Percentiles rank a stretch among this genome's conserved stretches.
phyloP scores from a whole-genome alignment of 2,329 filamentous ascomycete species.

The Penicillium glabrum region DNA sequence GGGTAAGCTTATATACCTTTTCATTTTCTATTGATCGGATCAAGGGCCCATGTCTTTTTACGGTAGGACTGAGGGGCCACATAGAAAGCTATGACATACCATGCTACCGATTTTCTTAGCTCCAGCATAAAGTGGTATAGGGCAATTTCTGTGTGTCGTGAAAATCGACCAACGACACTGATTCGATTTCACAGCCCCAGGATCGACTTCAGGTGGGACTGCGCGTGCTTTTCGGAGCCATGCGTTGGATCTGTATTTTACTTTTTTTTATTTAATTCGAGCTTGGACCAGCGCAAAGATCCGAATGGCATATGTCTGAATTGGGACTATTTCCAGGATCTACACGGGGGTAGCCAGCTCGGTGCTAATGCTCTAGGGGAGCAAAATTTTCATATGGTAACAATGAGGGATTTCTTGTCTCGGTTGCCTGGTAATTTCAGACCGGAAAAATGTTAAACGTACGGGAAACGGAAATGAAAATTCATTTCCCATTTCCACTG shows the following conservation, averaged over 20 bases:
- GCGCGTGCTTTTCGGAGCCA: constrained; percentile 14
- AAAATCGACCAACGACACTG: constrained; percentile 3
- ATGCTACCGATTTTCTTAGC: constrained; percentile 6
- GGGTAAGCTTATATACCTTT: constrained; percentile 20
- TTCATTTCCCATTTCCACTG: constrained; percentile 1
- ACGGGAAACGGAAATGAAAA: neutral
- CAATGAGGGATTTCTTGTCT: neutral
- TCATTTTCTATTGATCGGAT: neutral
- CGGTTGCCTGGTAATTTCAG: neutral
- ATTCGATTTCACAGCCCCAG: constrained; percentile 23
- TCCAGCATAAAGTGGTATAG: neutral
- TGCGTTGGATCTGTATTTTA: constrained; percentile 3
- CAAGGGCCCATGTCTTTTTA: neutral
- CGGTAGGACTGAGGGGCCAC: constrained; percentile 17
- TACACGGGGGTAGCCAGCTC: neutral
- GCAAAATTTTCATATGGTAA: neutral
- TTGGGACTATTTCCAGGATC: neutral
- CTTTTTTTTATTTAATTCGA: neutral
- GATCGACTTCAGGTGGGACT: constrained; percentile 17
- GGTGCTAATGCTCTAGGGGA: neutral
- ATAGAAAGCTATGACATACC: constrained; percentile 18
- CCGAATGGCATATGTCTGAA: neutral
- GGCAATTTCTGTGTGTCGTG: constrained; percentile 10
- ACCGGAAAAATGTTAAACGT: neutral
- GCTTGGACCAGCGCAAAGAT: constrained; percentile 12